A percentile compares a stretch with the other conserved stretches of the same genome.
phyloP scores from a whole-genome alignment of 1,139 yeast genomes.

The Sugiyamaella paludigena region DNA sequence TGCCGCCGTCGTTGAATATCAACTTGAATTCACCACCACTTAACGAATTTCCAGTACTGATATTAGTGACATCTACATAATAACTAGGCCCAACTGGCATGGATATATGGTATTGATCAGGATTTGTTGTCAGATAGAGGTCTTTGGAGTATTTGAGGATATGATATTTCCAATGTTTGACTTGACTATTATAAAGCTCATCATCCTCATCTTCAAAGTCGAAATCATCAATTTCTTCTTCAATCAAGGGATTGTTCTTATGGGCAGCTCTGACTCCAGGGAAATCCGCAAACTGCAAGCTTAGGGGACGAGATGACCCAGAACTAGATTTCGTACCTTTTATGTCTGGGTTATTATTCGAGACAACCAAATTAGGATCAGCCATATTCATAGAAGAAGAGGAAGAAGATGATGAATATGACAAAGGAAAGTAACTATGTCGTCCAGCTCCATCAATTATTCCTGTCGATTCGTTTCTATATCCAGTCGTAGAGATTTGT shows the following conservation, averaged over 20 bases:
- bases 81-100: constrained; percentile 32
- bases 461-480: too few species aligned
- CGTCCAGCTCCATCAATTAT: too few species aligned
- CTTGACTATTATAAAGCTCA: not conserved
- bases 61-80: constrained; percentile 24
- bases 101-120: constrained; percentile 29
- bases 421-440: too few species aligned
- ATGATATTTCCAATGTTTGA: constrained; percentile 30
- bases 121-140: constrained; percentile 33
- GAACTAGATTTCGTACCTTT: too few species aligned
- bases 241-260: not conserved
- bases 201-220: constrained; percentile 6
- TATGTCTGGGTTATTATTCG: too few species aligned
- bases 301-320: constrained; percentile 1
- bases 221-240: constrained; percentile 1
- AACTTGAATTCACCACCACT: constrained; percentile 8
- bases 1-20: constrained; percentile 4
- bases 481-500: too few species aligned
- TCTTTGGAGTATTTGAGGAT: constrained; percentile 33
- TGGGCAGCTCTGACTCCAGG: not conserved
- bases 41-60: not conserved
- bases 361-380: too few species aligned
- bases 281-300: constrained; percentile 5
- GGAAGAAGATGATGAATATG: too few species aligned
- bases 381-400: too few species aligned